Conservation (phyloP, 2,329 filamentous ascomycete genomes). For the Nemania sp. region DNA sequence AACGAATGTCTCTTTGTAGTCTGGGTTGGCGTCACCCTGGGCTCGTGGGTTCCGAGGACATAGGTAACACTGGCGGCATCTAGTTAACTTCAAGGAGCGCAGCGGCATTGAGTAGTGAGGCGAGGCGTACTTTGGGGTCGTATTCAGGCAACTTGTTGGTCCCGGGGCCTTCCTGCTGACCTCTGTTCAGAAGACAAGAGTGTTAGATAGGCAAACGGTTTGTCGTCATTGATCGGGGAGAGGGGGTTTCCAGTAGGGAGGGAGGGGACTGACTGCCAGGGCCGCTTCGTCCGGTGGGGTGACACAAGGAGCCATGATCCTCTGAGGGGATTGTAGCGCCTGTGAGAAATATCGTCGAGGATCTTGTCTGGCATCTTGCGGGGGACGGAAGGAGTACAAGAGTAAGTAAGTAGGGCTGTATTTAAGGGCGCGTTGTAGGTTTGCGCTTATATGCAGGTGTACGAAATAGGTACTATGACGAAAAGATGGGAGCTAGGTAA, state of each 20-base stretch:
- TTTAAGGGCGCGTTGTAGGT: background rate
- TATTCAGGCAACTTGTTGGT: constrained; percentile 79
- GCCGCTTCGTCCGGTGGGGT: constrained; percentile 94
- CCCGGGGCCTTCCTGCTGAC: constrained; percentile 79
- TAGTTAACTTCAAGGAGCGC: constrained; percentile 12
- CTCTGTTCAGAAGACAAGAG: constrained; percentile 64
- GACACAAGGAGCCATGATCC: constrained; percentile 95
- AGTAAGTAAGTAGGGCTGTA: background rate
- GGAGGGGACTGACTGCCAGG: constrained; percentile 96
- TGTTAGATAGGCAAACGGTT: constrained; percentile 15
- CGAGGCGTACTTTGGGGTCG: constrained; percentile 73
- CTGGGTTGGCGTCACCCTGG: constrained; percentile 85
- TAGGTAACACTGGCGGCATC: constrained; percentile 78
- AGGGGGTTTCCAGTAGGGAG: constrained; percentile 4
- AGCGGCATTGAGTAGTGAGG: background rate
- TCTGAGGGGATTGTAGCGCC: constrained; percentile 91
- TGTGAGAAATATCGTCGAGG: constrained; percentile 95
- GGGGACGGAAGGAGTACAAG: background rate
- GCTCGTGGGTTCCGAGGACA: constrained; percentile 93
- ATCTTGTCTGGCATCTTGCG: constrained; percentile 76
- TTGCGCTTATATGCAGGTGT: background rate
- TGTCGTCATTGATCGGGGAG: constrained; percentile 1
- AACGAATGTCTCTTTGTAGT: constrained; percentile 87
- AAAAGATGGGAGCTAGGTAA: background rate
- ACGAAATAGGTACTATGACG: background rate